Evolutionary conservation across 108 stramenopile species (phyloP).

Genomic region (Cyclotella choctawhatcheeana): DNA sequence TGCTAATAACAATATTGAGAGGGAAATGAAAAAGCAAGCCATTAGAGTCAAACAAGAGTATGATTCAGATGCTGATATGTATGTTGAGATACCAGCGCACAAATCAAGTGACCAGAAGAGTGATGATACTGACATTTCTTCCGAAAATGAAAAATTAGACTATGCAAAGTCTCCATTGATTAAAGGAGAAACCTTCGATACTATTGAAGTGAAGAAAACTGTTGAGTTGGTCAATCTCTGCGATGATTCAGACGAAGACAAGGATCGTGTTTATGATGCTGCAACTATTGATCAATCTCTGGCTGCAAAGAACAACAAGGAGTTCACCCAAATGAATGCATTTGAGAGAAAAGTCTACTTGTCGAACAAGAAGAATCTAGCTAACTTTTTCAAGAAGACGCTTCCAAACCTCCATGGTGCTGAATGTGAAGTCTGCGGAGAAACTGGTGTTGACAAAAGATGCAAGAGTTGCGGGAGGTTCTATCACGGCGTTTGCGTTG

Average conservation of each 20-base stretch:
- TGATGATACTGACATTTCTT: neutral
- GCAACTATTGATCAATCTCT: neutral
- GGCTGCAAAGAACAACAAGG: too few species aligned
- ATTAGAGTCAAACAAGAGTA: neutral
- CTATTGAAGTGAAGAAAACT: neutral
- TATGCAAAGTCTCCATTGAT: neutral
- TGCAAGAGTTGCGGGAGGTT: constrained; percentile 61
- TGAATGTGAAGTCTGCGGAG: constrained; percentile 72
- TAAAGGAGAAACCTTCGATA: neutral
- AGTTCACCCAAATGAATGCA: constrained; percentile 65
- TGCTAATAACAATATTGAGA: too few species aligned
- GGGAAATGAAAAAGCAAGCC: too few species aligned
- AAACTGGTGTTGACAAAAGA: constrained; percentile 45
- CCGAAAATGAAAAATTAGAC: neutral
- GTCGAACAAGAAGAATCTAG: constrained; percentile 58
- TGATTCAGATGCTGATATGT: neutral
- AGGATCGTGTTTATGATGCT: neutral
- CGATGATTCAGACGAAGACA: neutral
- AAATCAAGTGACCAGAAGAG: neutral
- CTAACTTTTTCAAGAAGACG: constrained; percentile 56
- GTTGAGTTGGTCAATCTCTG: neutral
- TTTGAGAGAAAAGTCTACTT: constrained; percentile 58
- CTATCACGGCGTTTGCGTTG: constrained; percentile 62
- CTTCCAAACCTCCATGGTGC: constrained; percentile 57
- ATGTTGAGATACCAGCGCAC: neutral